Evolutionary conservation across 352 stramenopile species (phyloP).

Genomic region (Pythium dissimile): DNA sequence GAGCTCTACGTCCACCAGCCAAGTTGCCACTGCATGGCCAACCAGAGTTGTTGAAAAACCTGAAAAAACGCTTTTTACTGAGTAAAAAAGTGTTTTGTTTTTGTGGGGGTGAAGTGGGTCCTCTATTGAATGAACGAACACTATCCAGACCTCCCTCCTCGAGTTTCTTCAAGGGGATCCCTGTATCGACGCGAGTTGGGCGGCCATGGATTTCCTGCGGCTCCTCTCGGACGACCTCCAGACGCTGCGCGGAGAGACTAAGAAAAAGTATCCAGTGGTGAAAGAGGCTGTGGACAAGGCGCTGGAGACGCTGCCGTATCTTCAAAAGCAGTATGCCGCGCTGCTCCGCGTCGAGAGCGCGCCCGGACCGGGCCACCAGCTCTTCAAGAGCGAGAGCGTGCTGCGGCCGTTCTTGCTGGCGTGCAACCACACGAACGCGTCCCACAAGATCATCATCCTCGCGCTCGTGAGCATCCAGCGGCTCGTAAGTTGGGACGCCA

Average conservation of each 20-base stretch:
- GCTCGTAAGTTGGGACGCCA: conserved; percentile 94
- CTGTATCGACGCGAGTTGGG: too few relatives aligned
- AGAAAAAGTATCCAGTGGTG: conserved; percentile 92
- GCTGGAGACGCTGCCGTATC: conserved; percentile 89
- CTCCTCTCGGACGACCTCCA: conserved; percentile 88
- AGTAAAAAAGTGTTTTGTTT: too few relatives aligned
- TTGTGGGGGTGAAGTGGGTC: too few relatives aligned
- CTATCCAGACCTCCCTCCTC: not conserved
- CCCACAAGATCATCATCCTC: conserved; percentile 91
- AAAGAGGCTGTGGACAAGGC: conserved; percentile 96
- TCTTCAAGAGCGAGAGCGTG: conserved; percentile 94
- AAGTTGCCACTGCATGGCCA: not conserved
- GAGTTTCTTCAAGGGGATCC: conserved; percentile 10
- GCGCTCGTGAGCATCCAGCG: conserved; percentile 94
- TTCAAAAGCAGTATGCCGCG: conserved; percentile 94
- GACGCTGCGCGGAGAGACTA: conserved; percentile 76
- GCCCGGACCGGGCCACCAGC: conserved; percentile 86
- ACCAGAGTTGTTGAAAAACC: conserved; percentile 12
- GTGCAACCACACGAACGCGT: conserved; percentile 96
- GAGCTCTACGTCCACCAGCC: conserved; percentile 2
- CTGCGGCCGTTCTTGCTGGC: conserved; percentile 96
- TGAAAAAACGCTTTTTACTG: conserved; percentile 18
- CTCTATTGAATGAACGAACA: conserved; percentile 8
- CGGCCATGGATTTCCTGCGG: conserved; percentile 91
- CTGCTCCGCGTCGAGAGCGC: conserved; percentile 69